Evolutionary conservation across 225 moss, liverwort and hornwort genomes (phyloP).

Genomic region (Pseudisothecium myosuroides): DNA sequence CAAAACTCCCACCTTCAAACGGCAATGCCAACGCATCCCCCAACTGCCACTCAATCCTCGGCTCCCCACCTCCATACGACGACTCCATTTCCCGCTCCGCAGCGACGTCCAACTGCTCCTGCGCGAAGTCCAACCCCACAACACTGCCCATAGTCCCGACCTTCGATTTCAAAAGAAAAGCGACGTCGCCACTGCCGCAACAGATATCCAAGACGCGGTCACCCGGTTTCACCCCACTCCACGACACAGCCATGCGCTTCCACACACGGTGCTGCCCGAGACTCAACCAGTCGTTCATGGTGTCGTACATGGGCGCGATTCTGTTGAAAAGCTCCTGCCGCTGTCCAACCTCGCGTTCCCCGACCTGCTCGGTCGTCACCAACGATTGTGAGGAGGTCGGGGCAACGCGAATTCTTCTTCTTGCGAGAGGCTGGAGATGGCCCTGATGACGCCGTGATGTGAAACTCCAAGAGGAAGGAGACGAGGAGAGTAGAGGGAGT

Average conservation of each 20-base stretch:
- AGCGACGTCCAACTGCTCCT: conserved; percentile 78
- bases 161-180: conserved; percentile 64
- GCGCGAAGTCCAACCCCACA: conserved; percentile 73
- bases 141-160: conserved; percentile 49
- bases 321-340: conserved; percentile 77
- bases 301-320: conserved; percentile 89
- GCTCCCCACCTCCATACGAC: neutral
- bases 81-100: conserved; percentile 38
- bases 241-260: conserved; percentile 96
- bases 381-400: neutral
- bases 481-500: neutral
- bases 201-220: conserved; percentile 71
- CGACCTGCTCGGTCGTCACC: conserved; percentile 34
- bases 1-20: conserved; percentile 41
- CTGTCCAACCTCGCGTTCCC: conserved; percentile 41
- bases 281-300: conserved; percentile 86
- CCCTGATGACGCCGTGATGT: neutral
- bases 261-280: conserved; percentile 89
- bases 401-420: neutral
- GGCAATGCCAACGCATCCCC: conserved; percentile 84
- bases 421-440: neutral
- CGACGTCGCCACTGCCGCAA: conserved; percentile 89
- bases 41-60: conserved; percentile 38
- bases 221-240: conserved; percentile 68
- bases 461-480: neutral